Evolutionary conservation across 352 stramenopile species (phyloP), one percentile per base, ranked within the genome.

Genomic region (Bremia lactucae): DNA sequence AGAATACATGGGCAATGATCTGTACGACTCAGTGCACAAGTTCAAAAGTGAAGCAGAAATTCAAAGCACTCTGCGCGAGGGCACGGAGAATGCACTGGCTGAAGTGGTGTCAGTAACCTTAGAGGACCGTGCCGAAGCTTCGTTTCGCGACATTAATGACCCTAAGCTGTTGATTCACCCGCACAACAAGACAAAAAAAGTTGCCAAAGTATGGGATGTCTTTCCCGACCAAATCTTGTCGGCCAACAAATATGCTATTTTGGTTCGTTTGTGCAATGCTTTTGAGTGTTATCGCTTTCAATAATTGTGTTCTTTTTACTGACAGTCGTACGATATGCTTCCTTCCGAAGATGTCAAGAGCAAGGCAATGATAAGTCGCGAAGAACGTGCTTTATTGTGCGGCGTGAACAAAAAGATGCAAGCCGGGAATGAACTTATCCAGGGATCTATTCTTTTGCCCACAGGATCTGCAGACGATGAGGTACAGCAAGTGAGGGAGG

Each of bases 21-120:
- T 91, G 43, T 89, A 84, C 46, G 76, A 91, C 28, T 72, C 72
- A 2, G 78, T 87, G 42, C 79, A 91, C 62, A 86, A 87, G 49
- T 91, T 91, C 52, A 87, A 87, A 51, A 91, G 76, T 47, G 79
- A 91, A 38, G 71, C 79, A 21, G 79, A 91, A 51, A 82, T 91
- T 44, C 79, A 91, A 52, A 86, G 62, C 21, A 76, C 73, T 26
- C 55, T 91, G 33, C 76, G 79, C 23, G 74, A 91, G 64, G 74
- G 74, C 38, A 91, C 76, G 7, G 76, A 91, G 45, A 87, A 71
- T 19, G 78, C 78, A 10, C 52, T 91, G 37, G 76, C 74, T 8
- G 74, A 89, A 42, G 74, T 86, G 16, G 60, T 88, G 31, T 64
- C 76, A 24, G 41, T 72, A 15, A 76, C 76, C 24, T 53, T 91